Evolutionary conservation across 805 yeast genomes (phyloP).

Genomic region (Spencermartinsiella europaea): DNA sequence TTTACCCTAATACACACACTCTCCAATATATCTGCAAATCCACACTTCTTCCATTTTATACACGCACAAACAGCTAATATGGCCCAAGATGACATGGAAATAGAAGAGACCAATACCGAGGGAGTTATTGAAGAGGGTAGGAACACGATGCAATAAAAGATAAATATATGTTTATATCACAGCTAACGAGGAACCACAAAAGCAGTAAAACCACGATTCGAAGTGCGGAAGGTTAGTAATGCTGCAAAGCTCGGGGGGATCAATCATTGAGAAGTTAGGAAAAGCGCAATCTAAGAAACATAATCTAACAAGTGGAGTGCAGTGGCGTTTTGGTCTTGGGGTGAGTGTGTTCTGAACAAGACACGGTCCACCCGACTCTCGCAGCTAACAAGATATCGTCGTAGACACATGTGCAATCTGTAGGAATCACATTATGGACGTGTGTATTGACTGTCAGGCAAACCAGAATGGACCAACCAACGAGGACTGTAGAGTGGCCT

Average conservation of each 20-base stretch:
- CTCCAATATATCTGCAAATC: too few relatives aligned
- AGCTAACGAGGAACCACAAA: background rate
- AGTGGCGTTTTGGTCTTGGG: conserved; percentile 99
- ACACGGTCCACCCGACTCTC: background rate
- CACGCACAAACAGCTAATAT: conserved; percentile 6
- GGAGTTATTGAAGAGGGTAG: background rate
- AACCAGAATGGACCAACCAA: conserved; percentile 56
- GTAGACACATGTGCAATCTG: conserved; percentile 98
- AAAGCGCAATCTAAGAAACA: background rate
- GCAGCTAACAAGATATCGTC: conserved; percentile 49
- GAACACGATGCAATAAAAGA: too few relatives aligned
- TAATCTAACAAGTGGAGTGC: conserved; percentile 69
- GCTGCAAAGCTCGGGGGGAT: background rate
- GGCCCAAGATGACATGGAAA: conserved; percentile 20
- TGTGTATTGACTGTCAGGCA: conserved; percentile 93
- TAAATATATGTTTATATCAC: too few relatives aligned
- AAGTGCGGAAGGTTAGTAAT: conserved; percentile 60
- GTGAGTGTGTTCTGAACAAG: conserved; percentile 20
- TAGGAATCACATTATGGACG: conserved; percentile 96
- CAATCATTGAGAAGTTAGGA: background rate
- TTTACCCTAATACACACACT: too few relatives aligned
- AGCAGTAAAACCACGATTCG: conserved; percentile 62
- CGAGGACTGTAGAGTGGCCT: conserved; percentile 87
- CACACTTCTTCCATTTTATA: too few relatives aligned
- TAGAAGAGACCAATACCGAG: conserved; percentile 8